Percentiles rank a stretch among this genome's conserved stretches.
These are phyloP conservation scores for Rhizopogon vesiculosus DNA, from an alignment of 768 basidiomycete species.

Conservation along the genomic window DNA sequence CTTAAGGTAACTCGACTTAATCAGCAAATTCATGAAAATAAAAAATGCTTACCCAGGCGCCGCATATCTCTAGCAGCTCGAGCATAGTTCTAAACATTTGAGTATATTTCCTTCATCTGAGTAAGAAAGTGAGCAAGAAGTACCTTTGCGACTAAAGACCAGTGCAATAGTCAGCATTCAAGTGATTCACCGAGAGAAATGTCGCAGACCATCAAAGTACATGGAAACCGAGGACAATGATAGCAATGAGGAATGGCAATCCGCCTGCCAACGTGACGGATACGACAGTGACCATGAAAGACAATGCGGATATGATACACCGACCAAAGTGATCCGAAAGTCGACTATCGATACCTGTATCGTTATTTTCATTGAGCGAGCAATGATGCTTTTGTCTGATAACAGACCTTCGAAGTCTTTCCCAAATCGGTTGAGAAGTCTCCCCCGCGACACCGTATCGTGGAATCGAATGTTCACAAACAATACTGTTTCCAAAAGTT, in stretches of 20 bases:
- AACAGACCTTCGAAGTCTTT: conserved; percentile 78
- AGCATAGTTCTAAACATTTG: conserved; percentile 39
- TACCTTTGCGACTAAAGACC: conserved; percentile 33
- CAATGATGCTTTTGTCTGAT: not conserved
- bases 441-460: conserved; percentile 84
- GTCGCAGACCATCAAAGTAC: conserved; percentile 64
- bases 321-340: conserved; percentile 85
- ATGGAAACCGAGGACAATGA: conserved; percentile 48
- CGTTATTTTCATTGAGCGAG: conserved; percentile 8
- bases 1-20: conserved; percentile 16
- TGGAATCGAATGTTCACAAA: conserved; percentile 92
- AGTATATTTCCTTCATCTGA: conserved; percentile 28
- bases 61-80: conserved; percentile 88
- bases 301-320: conserved; percentile 67
- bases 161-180: conserved; percentile 4
- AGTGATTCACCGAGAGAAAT: not conserved
- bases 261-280: conserved; percentile 81
- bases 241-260: conserved; percentile 62
- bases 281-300: conserved; percentile 63
- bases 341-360: conserved; percentile 70
- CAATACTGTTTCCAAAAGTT: conserved; percentile 71
- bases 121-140: not conserved
- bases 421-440: conserved; percentile 78
- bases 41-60: conserved; percentile 51
- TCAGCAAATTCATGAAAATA: not conserved